Conservation (phyloP, 371 early-diverging fungal species). For the Mucor racemosus region DNA sequence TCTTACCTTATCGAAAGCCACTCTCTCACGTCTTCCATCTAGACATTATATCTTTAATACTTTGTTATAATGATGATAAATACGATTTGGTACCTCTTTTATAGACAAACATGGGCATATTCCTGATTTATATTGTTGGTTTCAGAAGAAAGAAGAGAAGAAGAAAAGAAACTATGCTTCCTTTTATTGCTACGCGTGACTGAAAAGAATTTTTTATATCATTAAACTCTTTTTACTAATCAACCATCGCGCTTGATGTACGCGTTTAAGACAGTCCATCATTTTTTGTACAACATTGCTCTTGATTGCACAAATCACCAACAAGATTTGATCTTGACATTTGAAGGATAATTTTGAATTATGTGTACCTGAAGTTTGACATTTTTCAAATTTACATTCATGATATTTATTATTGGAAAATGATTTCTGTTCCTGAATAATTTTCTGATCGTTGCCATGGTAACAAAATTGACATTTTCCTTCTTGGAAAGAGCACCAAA, state of each 20-base stretch:
- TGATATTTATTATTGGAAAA: no score
- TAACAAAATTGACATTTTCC: not conserved
- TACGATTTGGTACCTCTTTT: conserved; percentile 63
- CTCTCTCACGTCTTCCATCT: conserved; percentile 84
- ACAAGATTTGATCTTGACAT: not conserved
- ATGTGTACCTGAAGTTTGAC: not conserved
- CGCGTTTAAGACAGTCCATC: conserved; percentile 8
- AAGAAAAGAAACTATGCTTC: not conserved
- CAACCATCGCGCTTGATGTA: conserved; percentile 9
- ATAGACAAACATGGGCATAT: conserved; percentile 70
- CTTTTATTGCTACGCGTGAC: not conserved
- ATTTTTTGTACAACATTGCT: conserved; percentile 3
- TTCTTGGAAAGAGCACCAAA: not conserved
- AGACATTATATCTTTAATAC: not conserved
- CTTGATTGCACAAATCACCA: not conserved
- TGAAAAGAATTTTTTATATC: conserved; percentile 3
- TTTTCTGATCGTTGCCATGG: not conserved
- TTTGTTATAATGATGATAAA: not conserved
- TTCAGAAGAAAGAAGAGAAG: conserved; percentile 3
- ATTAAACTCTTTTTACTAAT: conserved; percentile 3
- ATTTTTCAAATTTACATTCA: no score
- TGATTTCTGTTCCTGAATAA: not conserved
- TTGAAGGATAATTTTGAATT: not conserved
- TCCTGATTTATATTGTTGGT: not conserved
- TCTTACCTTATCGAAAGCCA: conserved; percentile 85